phyloP scores from a whole-genome alignment of 2,329 filamentous ascomycete genomes.

The Pseudogymnoascus sp. region DNA sequence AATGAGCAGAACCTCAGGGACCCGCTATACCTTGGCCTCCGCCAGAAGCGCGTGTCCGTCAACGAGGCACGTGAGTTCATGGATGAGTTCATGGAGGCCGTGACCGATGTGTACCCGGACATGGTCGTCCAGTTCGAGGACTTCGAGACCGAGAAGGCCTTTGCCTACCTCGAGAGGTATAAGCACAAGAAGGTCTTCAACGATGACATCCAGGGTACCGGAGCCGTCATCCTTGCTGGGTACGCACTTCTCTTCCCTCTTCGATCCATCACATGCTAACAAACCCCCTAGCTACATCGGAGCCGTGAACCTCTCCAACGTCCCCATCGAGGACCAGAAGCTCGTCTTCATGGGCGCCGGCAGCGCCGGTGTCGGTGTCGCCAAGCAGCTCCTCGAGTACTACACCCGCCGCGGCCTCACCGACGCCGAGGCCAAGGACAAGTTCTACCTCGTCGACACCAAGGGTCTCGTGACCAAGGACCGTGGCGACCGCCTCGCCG shows the following conservation, averaged over 20 bases:
- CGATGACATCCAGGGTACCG: slow-evolving; percentile 96
- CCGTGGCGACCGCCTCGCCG: slow-evolving; percentile 86
- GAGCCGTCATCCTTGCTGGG: slow-evolving; percentile 87
- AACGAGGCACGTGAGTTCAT: slow-evolving; percentile 84
- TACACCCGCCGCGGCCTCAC: slow-evolving; percentile 88
- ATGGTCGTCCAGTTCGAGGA: slow-evolving; percentile 90
- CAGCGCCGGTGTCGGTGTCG: slow-evolving; percentile 92
- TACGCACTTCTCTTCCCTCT: slow-evolving; percentile 32
- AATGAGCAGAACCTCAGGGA: slow-evolving; percentile 62
- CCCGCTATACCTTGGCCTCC: slow-evolving; percentile 82
- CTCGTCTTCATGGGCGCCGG: slow-evolving; percentile 96
- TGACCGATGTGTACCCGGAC: slow-evolving; percentile 63
- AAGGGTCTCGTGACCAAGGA: slow-evolving; percentile 91
- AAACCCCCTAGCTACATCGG: slow-evolving; percentile 53
- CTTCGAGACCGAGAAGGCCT: slow-evolving; percentile 88
- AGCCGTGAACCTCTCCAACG: slow-evolving; percentile 75
- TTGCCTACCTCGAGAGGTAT: slow-evolving; percentile 87
- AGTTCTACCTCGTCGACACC: slow-evolving; percentile 97
- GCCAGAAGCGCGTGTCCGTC: slow-evolving; percentile 70
- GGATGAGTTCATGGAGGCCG: slow-evolving; percentile 94
- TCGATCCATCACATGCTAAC: slow-evolving; percentile 42
- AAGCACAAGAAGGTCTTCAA: slow-evolving; percentile 96
- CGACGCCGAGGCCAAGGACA: slow-evolving; percentile 77
- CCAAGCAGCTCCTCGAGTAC: slow-evolving; percentile 95
- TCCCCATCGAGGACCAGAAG: slow-evolving; percentile 82